Conservation (phyloP, 140 eudicot species). For the Senecio squalidus region DNA sequence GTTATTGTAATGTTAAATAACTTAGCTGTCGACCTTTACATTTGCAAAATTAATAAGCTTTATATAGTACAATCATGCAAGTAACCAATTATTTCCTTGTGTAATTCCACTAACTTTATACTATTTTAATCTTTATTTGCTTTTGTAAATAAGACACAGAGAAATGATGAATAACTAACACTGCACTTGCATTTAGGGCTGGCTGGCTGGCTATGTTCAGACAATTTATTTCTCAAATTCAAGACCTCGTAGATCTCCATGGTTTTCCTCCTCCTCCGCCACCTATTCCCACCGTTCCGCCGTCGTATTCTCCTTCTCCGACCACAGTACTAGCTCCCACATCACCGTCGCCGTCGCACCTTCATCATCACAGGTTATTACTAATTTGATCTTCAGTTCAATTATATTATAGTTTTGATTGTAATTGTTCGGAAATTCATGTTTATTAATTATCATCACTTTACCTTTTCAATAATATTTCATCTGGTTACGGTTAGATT, state of each 20-base stretch:
- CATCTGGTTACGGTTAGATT: not conserved
- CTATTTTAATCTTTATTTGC: too few species aligned
- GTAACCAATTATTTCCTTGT: too few species aligned
- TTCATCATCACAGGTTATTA: constrained; percentile 23
- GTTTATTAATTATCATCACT: not conserved
- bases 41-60: too few species aligned
- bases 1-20: too few species aligned
- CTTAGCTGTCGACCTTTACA: too few species aligned
- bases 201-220: constrained; percentile 43
- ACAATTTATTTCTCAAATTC: constrained; percentile 54
- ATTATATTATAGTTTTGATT: not conserved
- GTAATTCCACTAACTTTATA: not conserved
- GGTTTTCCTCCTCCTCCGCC: constrained; percentile 37
- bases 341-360: constrained; percentile 7
- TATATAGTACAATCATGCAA: too few species aligned
- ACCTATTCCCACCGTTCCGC: constrained; percentile 24
- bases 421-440: not conserved
- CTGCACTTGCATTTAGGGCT: not conserved
- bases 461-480: not conserved
- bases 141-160: constrained; percentile 17
- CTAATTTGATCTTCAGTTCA: not conserved
- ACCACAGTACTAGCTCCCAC: not conserved
- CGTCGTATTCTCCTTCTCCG: constrained; percentile 15
- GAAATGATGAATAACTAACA: constrained; percentile 4
- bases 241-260: constrained; percentile 49